Conservation (phyloP, 2,329 filamentous ascomycete genomes). For the Scytalidium sp. region DNA sequence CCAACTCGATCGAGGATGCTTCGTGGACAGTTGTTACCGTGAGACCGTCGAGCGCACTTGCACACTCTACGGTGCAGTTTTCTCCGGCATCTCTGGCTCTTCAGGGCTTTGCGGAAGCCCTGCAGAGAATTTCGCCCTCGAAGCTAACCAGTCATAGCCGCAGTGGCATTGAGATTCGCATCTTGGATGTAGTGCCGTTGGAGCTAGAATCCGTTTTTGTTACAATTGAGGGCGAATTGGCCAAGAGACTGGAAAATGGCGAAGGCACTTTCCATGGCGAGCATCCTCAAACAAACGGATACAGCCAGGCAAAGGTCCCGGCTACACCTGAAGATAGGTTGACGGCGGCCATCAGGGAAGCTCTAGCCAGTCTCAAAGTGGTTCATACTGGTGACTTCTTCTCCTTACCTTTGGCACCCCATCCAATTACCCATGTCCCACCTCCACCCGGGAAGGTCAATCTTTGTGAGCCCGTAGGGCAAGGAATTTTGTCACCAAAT, state of each 20-base stretch:
- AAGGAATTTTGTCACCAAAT: constrained; percentile 72
- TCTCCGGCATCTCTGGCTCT: constrained; percentile 69
- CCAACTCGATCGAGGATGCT: constrained; percentile 52
- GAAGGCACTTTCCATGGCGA: constrained; percentile 78
- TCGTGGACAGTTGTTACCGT: constrained; percentile 87
- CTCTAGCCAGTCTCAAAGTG: constrained; percentile 68
- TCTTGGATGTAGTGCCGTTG: constrained; percentile 77
- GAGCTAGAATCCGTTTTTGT: constrained; percentile 84
- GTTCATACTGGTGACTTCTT: constrained; percentile 83
- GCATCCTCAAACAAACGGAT: constrained; percentile 45
- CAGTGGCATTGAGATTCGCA: constrained; percentile 77
- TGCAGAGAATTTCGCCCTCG: constrained; percentile 73
- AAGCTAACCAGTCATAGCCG: constrained; percentile 71
- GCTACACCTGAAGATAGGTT: constrained; percentile 53
- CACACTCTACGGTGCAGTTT: constrained; percentile 77
- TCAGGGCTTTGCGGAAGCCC: constrained; percentile 72
- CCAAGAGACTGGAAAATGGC: constrained; percentile 76
- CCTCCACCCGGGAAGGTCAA: constrained; percentile 83
- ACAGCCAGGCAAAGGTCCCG: constrained; percentile 27
- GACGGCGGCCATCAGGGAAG: constrained; percentile 67
- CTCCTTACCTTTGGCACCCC: constrained; percentile 72
- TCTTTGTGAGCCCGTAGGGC: constrained; percentile 91
- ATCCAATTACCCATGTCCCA: constrained; percentile 82
- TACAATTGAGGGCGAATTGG: constrained; percentile 75
- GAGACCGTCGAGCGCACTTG: constrained; percentile 57